phyloP scores from a whole-genome alignment of 2,329 filamentous ascomycete genomes.

The Cladosporium sp. region DNA sequence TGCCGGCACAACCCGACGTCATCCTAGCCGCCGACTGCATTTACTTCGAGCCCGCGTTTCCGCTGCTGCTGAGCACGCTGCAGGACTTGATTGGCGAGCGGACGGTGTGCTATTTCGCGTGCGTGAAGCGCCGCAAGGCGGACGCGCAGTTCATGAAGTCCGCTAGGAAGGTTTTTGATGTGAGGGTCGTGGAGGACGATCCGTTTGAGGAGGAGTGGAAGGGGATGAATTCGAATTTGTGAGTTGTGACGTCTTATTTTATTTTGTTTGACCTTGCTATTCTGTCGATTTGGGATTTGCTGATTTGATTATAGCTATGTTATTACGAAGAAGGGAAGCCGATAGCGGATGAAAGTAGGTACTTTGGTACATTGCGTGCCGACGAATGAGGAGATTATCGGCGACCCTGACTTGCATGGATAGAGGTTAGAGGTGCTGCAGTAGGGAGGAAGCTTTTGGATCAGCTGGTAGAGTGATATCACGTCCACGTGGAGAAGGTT shows the following conservation, averaged over 20 bases:
- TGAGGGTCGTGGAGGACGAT: conserved; percentile 52
- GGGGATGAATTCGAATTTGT: conserved; percentile 55
- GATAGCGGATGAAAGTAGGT: not conserved
- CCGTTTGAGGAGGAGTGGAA: conserved; percentile 48
- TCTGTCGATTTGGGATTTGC: not conserved
- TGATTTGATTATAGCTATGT: conserved; percentile 26
- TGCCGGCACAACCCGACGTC: conserved; percentile 67
- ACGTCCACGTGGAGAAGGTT: conserved; percentile 9
- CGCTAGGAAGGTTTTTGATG: conserved; percentile 51
- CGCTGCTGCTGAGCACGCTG: conserved; percentile 78
- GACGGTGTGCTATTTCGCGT: conserved; percentile 82
- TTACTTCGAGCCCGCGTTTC: conserved; percentile 95
- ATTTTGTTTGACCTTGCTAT: not conserved
- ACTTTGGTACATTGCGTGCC: not conserved
- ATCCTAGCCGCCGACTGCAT: conserved; percentile 96
- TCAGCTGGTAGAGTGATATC: not conserved
- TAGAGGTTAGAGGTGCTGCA: not conserved
- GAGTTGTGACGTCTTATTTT: conserved; percentile 26
- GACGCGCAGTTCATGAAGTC: conserved; percentile 57
- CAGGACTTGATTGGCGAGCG: conserved; percentile 67
- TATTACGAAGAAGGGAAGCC: conserved; percentile 27
- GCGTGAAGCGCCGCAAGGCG: conserved; percentile 84
- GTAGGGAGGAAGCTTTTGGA: not conserved
- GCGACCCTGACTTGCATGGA: not conserved
- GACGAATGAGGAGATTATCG: conserved; percentile 2